A percentile compares a stretch with the other conserved stretches of the same genome.
These are phyloP conservation scores for Leccinum subfulvum DNA, from an alignment of 1,284 basidiomycete species.

Conservation along the genomic window DNA sequence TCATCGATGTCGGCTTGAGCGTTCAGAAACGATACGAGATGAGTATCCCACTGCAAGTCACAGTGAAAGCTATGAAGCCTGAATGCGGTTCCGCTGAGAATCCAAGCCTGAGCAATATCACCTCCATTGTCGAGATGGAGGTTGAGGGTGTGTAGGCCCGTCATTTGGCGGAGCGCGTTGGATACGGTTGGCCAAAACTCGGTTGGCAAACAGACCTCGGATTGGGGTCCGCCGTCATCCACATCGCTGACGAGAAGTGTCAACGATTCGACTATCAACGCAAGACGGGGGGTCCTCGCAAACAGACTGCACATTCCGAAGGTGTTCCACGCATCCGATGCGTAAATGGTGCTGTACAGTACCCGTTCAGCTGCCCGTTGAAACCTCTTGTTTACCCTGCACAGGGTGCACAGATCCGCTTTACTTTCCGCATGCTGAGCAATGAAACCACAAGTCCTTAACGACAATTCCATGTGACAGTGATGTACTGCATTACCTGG, in stretches of 20 bases:
- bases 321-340: slow-evolving; percentile 40
- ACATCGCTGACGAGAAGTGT: slow-evolving; percentile 40
- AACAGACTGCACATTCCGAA: slow-evolving; percentile 48
- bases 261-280: slow-evolving; percentile 50
- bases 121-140: slow-evolving; percentile 37
- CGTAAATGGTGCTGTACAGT: slow-evolving; percentile 57
- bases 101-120: slow-evolving; percentile 50
- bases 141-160: slow-evolving; percentile 49
- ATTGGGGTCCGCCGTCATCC: slow-evolving; percentile 7
- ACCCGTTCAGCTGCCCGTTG: slow-evolving; percentile 52
- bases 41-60: slow-evolving; percentile 60
- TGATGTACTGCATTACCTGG: slow-evolving; percentile 19
- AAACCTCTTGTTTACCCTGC: slow-evolving; percentile 55
- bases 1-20: slow-evolving; percentile 50
- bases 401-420: slow-evolving; percentile 52
- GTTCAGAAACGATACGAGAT: slow-evolving; percentile 55
- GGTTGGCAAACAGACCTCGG: slow-evolving; percentile 27
- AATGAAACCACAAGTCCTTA: slow-evolving; percentile 57
- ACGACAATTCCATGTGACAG: slow-evolving; percentile 51
- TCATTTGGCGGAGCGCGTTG: slow-evolving; percentile 44
- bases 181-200: slow-evolving; percentile 52
- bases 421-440: slow-evolving; percentile 49
- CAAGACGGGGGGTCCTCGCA: slow-evolving; percentile 43
- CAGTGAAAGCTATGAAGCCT: slow-evolving; percentile 58
- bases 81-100: slow-evolving; percentile 48